Conservation (phyloP, 1,284 basidiomycete genomes). For the Kwoniella shivajii region DNA sequence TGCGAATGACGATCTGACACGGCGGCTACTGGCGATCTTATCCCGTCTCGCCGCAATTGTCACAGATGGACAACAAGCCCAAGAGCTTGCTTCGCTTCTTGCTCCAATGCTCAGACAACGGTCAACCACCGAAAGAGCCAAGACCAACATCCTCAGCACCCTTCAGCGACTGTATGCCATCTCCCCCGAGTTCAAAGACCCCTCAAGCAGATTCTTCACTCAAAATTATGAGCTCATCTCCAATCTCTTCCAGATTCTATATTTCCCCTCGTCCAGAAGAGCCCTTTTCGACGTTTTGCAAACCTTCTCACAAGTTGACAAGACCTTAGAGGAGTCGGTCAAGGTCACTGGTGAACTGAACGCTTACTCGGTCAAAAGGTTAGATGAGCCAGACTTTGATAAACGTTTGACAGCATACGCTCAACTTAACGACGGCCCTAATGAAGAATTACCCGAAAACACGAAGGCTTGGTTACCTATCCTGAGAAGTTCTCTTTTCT, state of each 20-base stretch:
- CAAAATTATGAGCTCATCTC: slow-evolving; percentile 70
- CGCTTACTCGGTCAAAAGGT: slow-evolving; percentile 75
- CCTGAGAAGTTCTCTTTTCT: slow-evolving; percentile 80
- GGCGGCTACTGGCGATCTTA: slow-evolving; percentile 80
- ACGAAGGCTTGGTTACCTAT: slow-evolving; percentile 71
- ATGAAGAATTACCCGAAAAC: slow-evolving; percentile 47
- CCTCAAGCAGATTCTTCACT: slow-evolving; percentile 59
- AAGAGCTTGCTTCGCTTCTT: slow-evolving; percentile 73
- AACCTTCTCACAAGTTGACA: slow-evolving; percentile 62
- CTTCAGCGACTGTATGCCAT: slow-evolving; percentile 73
- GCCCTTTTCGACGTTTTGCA: slow-evolving; percentile 69
- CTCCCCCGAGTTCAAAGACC: slow-evolving; percentile 66
- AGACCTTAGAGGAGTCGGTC: slow-evolving; percentile 59
- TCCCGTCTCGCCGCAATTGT: slow-evolving; percentile 78
- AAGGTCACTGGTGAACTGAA: slow-evolving; percentile 73
- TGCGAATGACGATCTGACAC: slow-evolving; percentile 70
- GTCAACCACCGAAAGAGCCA: slow-evolving; percentile 81
- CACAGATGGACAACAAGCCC: slow-evolving; percentile 70
- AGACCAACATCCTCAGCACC: slow-evolving; percentile 80
- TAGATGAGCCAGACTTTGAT: slow-evolving; percentile 95
- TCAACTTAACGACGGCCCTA: slow-evolving; percentile 63
- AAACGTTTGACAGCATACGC: slow-evolving; percentile 78
- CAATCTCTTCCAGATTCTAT: slow-evolving; percentile 73
- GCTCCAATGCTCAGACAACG: slow-evolving; percentile 79
- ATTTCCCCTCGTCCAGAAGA: slow-evolving; percentile 68